Base-by-base conservation (phyloP, 75 land plant genomes). In the Gnetum montanum region DNA sequence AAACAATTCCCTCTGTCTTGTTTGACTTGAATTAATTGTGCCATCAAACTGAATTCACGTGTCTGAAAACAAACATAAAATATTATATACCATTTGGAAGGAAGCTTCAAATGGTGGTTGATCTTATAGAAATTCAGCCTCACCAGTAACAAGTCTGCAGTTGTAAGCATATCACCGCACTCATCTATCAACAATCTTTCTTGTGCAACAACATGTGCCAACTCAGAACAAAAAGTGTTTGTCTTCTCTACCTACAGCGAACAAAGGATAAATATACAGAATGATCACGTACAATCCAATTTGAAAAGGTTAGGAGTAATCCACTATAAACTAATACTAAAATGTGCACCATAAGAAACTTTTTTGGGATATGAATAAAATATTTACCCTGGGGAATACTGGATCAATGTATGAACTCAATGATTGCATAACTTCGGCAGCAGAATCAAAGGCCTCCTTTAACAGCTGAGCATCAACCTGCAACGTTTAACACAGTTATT, bases 371-470 rank as follows among this genome's bases (percentile, higher is more conserved):
- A n/a, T n/a, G n/a, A n/a, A n/a, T n/a, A n/a, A 34, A 45, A 40
- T 4, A 24, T 40, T 53, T 57, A 89, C 95, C 80, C 75, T 84
- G 6, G 85, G 68, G n/a, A 76, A 38, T 6, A 81, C 54, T 54
- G 34, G 49, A 54, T 45, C 47, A 7, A 75, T 71, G 25, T 82
- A 72, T 23, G 80, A 76, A 56, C 71, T 75, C 57, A 81, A 71
- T 27, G 85, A 60, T 25, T 80, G 74, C 88, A 89, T 75, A 6
- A 81, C 80, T 66, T 89, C 82, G n/a, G 71, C 68, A 30, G 85
- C 80, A 46, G 85, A 84, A 58, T 72, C 46, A 15, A 84, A 51
- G 38, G 89, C 89, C 57, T 81, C 85, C 54, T 81, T 78, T 36
- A 89, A 34, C 26, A 60, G 67, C 52, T 75, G 80, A 36, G 73